phyloP scores from a whole-genome alignment of 768 basidiomycete genomes.

The Pholiota molesta region DNA sequence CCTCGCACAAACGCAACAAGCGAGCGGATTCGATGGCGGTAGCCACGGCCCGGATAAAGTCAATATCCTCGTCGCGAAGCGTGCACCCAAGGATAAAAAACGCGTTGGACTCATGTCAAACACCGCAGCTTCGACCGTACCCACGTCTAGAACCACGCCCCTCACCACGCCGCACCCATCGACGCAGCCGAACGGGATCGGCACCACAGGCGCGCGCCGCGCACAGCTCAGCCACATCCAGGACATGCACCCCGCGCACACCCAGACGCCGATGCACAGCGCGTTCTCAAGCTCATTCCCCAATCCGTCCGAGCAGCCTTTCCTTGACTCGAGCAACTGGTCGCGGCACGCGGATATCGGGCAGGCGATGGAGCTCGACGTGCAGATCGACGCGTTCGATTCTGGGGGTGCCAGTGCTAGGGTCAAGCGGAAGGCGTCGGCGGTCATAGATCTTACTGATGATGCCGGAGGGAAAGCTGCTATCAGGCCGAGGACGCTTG shows the following conservation, averaged over 20 bases:
- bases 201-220: conserved; percentile 36
- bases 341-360: conserved; percentile 32
- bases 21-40: conserved; percentile 40
- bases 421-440: conserved; percentile 56
- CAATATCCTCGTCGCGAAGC: conserved; percentile 76
- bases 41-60: conserved; percentile 58
- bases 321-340: conserved; percentile 39
- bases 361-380: conserved; percentile 50
- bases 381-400: conserved; percentile 57
- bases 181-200: conserved; percentile 23
- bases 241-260: conserved; percentile 20
- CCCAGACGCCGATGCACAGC: conserved; percentile 17
- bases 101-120: conserved; percentile 36
- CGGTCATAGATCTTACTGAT: conserved; percentile 40
- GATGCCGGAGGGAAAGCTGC: conserved; percentile 31
- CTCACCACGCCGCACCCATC: conserved; percentile 22
- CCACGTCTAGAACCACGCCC: conserved; percentile 13
- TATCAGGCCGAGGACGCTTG: conserved; percentile 58
- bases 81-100: conserved; percentile 64
- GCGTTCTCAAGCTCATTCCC: conserved; percentile 43
- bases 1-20: conserved; percentile 30
- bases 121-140: conserved; percentile 10
- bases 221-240: conserved; percentile 35
- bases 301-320: conserved; percentile 51
- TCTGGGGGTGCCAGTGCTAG: conserved; percentile 36